Evolutionary conservation across 2,329 filamentous ascomycete genomes (phyloP), one percentile per base, ranked within the genome.

Genomic region (Lecanoromycetidae sp.): DNA sequence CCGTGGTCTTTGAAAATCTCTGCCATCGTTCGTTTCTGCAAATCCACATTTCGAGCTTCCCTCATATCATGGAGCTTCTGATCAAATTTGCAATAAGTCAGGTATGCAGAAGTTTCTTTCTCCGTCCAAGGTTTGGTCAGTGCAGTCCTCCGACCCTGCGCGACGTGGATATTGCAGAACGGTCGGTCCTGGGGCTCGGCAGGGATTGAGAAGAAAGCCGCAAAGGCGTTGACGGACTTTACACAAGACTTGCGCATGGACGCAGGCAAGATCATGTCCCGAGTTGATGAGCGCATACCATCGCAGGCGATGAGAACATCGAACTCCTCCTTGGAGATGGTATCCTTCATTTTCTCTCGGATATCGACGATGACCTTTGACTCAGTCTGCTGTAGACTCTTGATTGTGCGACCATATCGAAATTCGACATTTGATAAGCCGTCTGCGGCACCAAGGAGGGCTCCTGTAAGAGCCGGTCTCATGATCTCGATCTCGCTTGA

Each of bases 231-330:
- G 9, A 51, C 37, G 25, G 49, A 38, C 34, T 54, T 54, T 17
- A 55, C 20, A 40, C 42, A 52, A 27, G 41, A 26, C 13, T 13
- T 19, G 15, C 33, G 43, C 12, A 51, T 37, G 15, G 43, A 32
- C 6, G 49, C 33, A 19, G 42, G 43, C 47, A 53, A 39, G 13
- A 64, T 67, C 6, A 72, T 60, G 3, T 67, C 65, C 30, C 71
- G 62, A 27, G 44, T 50, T 1, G 34, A 58, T 3, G 71, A 74
- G 1, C 62, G 66, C 10, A 67, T 56, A 1, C 71, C 71, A 50
- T 74, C 71, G 42, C 65, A 67, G 13, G 66, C 70, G 13, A 74
- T 65, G 9, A 75, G 63, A 60, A 51, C 6, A 61, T 61, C 5
- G 56, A 53, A 27, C 19, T 52, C 49, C 40, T 56, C 44, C 12